Evolutionary conservation across 805 yeast species (phyloP), one percentile per base, ranked within the genome.

Genomic region (Candida vaughaniae): DNA sequence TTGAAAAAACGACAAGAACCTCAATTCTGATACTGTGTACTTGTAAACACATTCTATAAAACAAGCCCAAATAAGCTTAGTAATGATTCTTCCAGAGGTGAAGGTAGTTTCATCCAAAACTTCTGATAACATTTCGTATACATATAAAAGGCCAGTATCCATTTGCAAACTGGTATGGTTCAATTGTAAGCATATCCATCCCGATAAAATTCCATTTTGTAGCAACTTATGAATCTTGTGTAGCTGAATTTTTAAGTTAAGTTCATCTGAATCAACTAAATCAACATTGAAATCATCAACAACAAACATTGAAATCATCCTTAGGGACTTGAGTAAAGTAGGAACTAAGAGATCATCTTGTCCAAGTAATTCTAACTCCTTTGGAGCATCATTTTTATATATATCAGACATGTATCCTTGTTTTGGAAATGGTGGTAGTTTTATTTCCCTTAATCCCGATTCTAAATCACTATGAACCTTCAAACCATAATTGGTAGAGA

Each of bases 401-500:
- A 3, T 28, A 15, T 37, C 41, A n/a, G 28, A 31, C 3, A 32
- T 9, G 18, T 22, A 37, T n/a, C 29, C 23, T 17, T 37, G 36
- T 17, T 37, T 45, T 5, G 43, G 37, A 16, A 39, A 39, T 5
- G 48, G 48, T 11, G 48, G 48, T 18, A 39, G 33, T 14, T 22
- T 16, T 20, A 7, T 16, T 16, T 16, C 16, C 15, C 17, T 31
- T n/a, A 27, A 10, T 11, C 23, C 6, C 6, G 23, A 20, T 20
- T 20, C 10, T 20, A 20, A 20, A 7, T 20, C 9, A 20, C 10
- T 6, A 20, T 20, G 23, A 7, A 20, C 23, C 10, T 20, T 10
- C 10, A 20, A 20, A 10, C 23, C 23, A 10, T 20, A 7, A 6
- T 7, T 7, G 6, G 6, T 6, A 20, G 6, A 20, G 10, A 20